Base-by-base conservation (phyloP, 371 early-diverging fungal species). In the Thermomucor indicae-seudaticae region DNA sequence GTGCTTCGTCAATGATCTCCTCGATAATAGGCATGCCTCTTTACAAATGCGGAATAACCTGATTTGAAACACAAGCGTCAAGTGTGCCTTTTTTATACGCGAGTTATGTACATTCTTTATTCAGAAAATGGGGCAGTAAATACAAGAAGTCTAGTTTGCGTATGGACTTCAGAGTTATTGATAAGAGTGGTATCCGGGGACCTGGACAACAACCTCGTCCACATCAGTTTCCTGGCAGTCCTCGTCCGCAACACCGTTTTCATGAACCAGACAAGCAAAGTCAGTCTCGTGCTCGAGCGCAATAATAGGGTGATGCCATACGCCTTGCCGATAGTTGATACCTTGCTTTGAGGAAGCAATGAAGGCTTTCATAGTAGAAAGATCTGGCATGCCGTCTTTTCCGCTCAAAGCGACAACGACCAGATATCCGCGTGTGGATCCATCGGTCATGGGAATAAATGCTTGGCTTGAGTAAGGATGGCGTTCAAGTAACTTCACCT, bases 301-400 rank as follows among this genome's bases (percentile, higher is more conserved):
- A 53, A 93, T 72, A 90, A 93, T 92, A 6, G 93, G 93, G 61
- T 91, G 91, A 58, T 94, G 95, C 95, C 95, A 94, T 34, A 83
- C 75, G 56, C 86, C 89, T 19, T 81, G 75, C 42, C 74, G 62
- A 64, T 94, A 94, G 64, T 84, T 91, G 57, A 94, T 77, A 7
- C 89, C 95, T 74, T 94, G 93, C 7, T 62, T 74, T 7, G 75
- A 67, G 43, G 68, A 71, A n/a, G 85, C 90, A 19, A 85, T 62
- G 57, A 91, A 92, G 0, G 90, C 90, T 39, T 75, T 80, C 17
- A 92, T 60, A 0, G 92, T 89, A 41, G 65, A 62, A 64, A 84
- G 55, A 53, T 91, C 88, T 16, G 94, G 94, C 43, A 51, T 73
- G 39, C 75, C 73, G 43, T 72, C 77, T 2, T 67, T 44, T 27